These are phyloP conservation scores for Sporothrix pallida DNA, from an alignment of 2,329 filamentous ascomycete genomes.

Conservation along the genomic window DNA sequence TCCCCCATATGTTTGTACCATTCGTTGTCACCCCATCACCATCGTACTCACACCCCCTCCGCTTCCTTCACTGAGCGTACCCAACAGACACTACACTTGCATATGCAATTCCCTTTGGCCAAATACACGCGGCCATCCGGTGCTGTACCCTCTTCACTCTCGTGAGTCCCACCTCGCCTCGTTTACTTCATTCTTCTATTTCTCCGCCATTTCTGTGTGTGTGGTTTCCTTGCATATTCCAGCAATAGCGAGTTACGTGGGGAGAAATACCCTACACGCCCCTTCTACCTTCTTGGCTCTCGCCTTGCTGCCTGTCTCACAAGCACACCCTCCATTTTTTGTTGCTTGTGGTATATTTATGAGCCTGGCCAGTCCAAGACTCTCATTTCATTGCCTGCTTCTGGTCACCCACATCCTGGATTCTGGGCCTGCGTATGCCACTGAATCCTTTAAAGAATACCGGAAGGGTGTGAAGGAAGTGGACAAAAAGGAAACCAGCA, in stretches of 20 bases:
- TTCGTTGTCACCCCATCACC: background rate
- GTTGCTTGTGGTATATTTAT: too few relatives aligned
- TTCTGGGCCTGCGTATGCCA: constrained; percentile 12
- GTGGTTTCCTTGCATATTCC: background rate
- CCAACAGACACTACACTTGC: background rate
- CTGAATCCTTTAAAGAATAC: background rate
- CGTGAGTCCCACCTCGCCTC: too few relatives aligned
- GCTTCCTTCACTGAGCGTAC: background rate
- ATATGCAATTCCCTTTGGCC: background rate
- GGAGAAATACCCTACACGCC: background rate
- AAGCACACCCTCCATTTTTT: background rate
- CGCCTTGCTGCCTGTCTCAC: constrained; percentile 6
- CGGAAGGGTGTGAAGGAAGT: background rate
- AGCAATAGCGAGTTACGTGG: background rate
- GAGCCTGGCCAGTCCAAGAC: background rate
- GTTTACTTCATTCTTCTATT: too few relatives aligned
- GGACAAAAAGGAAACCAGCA: too few relatives aligned
- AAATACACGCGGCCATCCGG: background rate
- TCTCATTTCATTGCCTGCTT: background rate
- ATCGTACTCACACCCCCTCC: background rate
- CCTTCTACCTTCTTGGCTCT: background rate
- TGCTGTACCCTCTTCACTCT: too few relatives aligned
- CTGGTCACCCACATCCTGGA: constrained; percentile 10
- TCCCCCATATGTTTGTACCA: background rate
- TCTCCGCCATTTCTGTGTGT: background rate